Base-by-base conservation (phyloP, 306 rosid genomes). In the Rosa persica region DNA sequence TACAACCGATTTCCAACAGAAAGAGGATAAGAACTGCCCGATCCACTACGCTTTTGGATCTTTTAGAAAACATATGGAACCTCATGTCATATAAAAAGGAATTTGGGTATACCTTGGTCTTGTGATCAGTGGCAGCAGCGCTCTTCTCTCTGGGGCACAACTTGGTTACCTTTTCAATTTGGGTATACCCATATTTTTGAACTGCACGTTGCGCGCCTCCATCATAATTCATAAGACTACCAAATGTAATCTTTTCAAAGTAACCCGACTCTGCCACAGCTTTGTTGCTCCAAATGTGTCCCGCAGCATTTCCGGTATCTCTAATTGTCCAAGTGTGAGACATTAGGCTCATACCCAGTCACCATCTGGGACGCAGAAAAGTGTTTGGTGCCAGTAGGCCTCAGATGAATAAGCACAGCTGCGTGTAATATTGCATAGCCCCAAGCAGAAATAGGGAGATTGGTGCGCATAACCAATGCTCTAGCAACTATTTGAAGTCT, bases 241-340 rank as follows among this genome's bases (percentile, higher is more conserved):
- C 80, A 73, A 90, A 79, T 40, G 73, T 40, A 22, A 90, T 85
- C 72, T 9, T 67, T 42, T 79, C 81, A 76, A 90, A 90, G 76
- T 81, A 83, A 20, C 82, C 70, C 0, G 43, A 7, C 46, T 79
- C 89, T 3, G 22, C 48, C 27, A 17, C 44, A 51, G 80, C 46
- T 79, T 86, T 90, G 67, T 73, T 81, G 62, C 81, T 86, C 94
- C 92, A 90, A 54, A 88, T 83, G 70, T 85, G 58, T 51, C 92
- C 92, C 30, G 78, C 84, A 16, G 79, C 30, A 13, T 46, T 72
- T 20, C 79, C 77, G 30, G 73, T 77, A 0, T 77, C 49, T 17
- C 73, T 43, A 49, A 86, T 88, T 76, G 90, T 84, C 90, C 86
- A n/a, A n/a, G n/a, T n/a, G n/a, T n/a, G n/a, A n/a, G n/a, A n/a